Conservation (phyloP, 73 alveolate species). For the Paramecium sonneborni region DNA sequence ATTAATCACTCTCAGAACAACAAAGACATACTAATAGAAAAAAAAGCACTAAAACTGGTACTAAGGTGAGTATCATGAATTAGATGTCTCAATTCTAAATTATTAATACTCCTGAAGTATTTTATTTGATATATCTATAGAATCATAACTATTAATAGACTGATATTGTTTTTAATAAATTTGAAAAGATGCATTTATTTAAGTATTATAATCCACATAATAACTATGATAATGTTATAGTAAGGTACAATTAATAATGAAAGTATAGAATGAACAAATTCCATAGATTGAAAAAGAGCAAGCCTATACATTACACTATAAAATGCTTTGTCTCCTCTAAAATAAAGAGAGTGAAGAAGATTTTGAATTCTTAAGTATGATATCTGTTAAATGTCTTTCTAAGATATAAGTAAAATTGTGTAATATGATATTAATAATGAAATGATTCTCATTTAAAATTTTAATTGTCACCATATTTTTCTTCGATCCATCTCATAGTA, state of each 20-base stretch:
- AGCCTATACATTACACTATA: background rate
- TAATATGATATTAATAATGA: background rate
- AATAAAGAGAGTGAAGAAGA: background rate
- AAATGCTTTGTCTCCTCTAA: conserved; percentile 13
- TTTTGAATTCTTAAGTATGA: background rate
- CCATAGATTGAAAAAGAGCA: background rate
- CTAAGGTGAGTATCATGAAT: conserved; percentile 32
- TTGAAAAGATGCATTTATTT: conserved; percentile 40
- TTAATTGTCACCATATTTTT: conserved; percentile 50
- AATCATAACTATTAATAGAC: background rate
- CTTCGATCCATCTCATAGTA: conserved; percentile 68
- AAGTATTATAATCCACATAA: conserved; percentile 10
- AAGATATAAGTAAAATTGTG: background rate
- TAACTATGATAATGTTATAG: conserved; percentile 27
- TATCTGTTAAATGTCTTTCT: background rate
- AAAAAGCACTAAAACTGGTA: conserved; percentile 40
- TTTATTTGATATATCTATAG: background rate
- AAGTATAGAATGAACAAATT: background rate
- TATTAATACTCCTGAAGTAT: conserved; percentile 24
- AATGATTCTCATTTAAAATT: background rate
- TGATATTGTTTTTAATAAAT: background rate
- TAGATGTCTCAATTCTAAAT: conserved; percentile 11
- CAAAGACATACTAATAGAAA: conserved; percentile 16
- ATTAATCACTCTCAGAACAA: conserved; percentile 9
- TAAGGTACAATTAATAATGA: background rate